Conservation (phyloP, 2,329 filamentous ascomycete genomes). For the Hymenoscyphus repandus region DNA sequence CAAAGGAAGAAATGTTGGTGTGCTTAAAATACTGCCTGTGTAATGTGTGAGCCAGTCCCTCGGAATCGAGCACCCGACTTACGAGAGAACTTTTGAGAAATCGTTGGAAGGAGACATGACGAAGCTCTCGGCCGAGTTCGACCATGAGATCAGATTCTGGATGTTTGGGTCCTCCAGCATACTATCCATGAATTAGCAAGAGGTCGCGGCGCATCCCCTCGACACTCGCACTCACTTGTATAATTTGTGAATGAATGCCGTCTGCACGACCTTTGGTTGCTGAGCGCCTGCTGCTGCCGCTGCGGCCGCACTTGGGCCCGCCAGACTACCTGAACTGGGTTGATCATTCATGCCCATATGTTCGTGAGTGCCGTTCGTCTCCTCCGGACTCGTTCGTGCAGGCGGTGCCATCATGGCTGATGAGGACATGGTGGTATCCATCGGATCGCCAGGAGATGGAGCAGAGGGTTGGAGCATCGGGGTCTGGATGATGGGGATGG, state of each 20-base stretch:
- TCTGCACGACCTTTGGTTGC: conserved; percentile 96
- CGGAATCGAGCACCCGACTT: conserved; percentile 38
- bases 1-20: conserved; percentile 98
- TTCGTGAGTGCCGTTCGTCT: conserved; percentile 25
- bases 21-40: conserved; percentile 96
- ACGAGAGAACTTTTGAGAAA: conserved; percentile 98
- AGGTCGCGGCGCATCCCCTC: neutral
- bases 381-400: conserved; percentile 28
- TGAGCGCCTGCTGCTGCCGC: conserved; percentile 69
- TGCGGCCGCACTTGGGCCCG: conserved; percentile 33
- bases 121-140: conserved; percentile 88
- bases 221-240: conserved; percentile 69
- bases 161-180: conserved; percentile 96
- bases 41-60: conserved; percentile 13
- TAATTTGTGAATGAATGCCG: conserved; percentile 97
- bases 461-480: conserved; percentile 55
- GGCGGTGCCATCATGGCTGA: conserved; percentile 38
- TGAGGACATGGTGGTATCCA: conserved; percentile 51
- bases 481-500: conserved; percentile 52
- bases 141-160: conserved; percentile 96
- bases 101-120: conserved; percentile 97
- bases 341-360: conserved; percentile 30
- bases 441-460: conserved; percentile 52
- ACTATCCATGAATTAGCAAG: conserved; percentile 43
- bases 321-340: conserved; percentile 32